Evolutionary conservation across 352 stramenopile genomes (phyloP).

Genomic region (Globisporangium cylindrosporum): DNA sequence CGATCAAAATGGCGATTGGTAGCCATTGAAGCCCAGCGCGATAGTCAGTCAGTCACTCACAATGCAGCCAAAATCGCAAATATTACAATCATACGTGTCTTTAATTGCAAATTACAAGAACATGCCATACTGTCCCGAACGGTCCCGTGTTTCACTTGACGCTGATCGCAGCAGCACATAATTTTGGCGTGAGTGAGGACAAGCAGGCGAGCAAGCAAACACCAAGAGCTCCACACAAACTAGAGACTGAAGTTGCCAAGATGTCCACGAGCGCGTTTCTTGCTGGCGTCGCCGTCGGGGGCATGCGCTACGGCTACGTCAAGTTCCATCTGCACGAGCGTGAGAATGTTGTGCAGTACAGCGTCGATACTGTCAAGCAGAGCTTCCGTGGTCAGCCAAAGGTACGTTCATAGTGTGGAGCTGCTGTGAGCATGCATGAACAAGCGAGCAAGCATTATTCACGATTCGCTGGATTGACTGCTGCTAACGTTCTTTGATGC

Average conservation of each 20-base stretch:
- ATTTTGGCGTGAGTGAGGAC: neutral
- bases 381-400: constrained; percentile 40
- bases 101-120: neutral
- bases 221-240: constrained; percentile 5
- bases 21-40: constrained; percentile 5
- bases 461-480: neutral
- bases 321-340: constrained; percentile 73
- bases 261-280: constrained; percentile 77
- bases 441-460: neutral
- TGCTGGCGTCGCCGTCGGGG: constrained; percentile 56
- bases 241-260: neutral
- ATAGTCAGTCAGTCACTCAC: constrained; percentile 5
- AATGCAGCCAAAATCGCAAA: neutral
- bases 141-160: constrained; percentile 1
- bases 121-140: neutral
- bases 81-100: neutral
- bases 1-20: constrained; percentile 15
- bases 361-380: constrained; percentile 57
- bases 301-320: constrained; percentile 59
- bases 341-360: constrained; percentile 70
- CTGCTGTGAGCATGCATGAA: neutral
- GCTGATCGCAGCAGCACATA: neutral
- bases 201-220: constrained; percentile 5
- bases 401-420: constrained; percentile 14
- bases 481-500: neutral